Base-by-base conservation (phyloP, 129 eudicot genomes). In the Escallonia herrerae region DNA sequence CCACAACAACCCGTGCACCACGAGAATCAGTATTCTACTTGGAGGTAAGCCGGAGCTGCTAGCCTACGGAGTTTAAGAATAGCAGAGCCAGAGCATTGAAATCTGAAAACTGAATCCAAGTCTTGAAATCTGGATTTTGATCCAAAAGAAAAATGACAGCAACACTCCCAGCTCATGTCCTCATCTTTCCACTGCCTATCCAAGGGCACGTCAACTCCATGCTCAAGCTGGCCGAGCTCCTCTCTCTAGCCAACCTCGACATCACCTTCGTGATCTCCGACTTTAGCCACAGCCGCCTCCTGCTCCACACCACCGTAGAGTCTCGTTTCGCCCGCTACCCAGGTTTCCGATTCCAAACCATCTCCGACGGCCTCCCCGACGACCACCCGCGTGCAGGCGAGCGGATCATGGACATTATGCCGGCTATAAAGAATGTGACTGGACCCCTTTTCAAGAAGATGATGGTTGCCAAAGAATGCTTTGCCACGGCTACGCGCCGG, bases 361-460 rank as follows among this genome's bases (percentile, higher is more conserved):
- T 73, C n/a, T 58, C 71, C 52, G 71, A 73, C n/a, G 71, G 77
- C 33, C 60, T 73, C 8, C 71, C 71, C 8, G 65, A 64, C 4
- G 71, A 65, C 38, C 65, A 65, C 41, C 60, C 66, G 9, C 65
- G 71, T 0, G 43, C 65, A 15, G 71, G 59, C 7, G 66, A 56
- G 22, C 12, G 3, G 8, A 9, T 58, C 39, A 10, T 37, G 51
- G 64, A 68, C 10, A 13, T 60, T 43, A 8, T 47, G 15, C 43
- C 56, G 14, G 12, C 56, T 5, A 33, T 46, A 2, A 58, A 8
- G 33, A 33, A 14, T 38, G 58, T 44, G 12, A 66, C 62, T 12
- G 73, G 42, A 43, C 62, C 60, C 3, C 52, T 51, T 12, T 68
- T 74, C 40, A 71, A 67, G 22, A 49, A 54, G 10, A 42, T 61